A percentile compares a stretch with the other conserved stretches of the same genome.
Conservation (phyloP, 192 early-diverging fungal species). For the Rhizophagus prolifer region DNA sequence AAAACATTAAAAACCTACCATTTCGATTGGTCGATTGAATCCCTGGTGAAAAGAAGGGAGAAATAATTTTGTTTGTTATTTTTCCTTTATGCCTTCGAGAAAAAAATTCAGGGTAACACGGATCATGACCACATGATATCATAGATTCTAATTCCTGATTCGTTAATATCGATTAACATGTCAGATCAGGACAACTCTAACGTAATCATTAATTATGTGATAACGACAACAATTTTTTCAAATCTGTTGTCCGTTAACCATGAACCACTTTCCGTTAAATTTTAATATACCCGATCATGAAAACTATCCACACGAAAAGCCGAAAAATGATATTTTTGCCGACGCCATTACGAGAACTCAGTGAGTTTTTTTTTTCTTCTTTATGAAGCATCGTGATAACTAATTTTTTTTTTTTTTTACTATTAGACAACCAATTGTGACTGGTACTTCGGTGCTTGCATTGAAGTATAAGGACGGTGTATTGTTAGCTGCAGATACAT, state of each 20-base stretch:
- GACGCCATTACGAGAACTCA: background rate
- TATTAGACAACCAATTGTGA: conserved; percentile 77
- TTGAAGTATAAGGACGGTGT: conserved; percentile 97
- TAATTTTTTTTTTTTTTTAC: background rate
- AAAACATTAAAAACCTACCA: background rate
- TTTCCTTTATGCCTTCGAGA: background rate
- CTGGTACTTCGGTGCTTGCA: conserved; percentile 90
- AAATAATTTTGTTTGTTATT: background rate
- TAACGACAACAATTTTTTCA: no score
- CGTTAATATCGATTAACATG: no score
- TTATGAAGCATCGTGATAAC: background rate
- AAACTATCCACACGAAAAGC: no score
- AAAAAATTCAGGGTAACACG: background rate
- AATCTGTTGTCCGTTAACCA: no score
- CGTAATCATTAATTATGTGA: no score
- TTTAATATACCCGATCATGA: no score
- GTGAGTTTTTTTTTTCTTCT: background rate
- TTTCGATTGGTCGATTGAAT: background rate
- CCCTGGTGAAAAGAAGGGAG: background rate
- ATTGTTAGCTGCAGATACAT: conserved; percentile 93
- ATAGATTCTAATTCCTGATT: no score
- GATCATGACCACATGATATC: background rate
- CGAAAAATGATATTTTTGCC: no score
- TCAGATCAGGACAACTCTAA: no score
- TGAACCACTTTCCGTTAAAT: no score